A percentile compares a stretch with the other conserved stretches of the same genome.
phyloP scores from a whole-genome alignment of 2,329 filamentous ascomycete genomes.

The Nigrospora osmanthi region DNA sequence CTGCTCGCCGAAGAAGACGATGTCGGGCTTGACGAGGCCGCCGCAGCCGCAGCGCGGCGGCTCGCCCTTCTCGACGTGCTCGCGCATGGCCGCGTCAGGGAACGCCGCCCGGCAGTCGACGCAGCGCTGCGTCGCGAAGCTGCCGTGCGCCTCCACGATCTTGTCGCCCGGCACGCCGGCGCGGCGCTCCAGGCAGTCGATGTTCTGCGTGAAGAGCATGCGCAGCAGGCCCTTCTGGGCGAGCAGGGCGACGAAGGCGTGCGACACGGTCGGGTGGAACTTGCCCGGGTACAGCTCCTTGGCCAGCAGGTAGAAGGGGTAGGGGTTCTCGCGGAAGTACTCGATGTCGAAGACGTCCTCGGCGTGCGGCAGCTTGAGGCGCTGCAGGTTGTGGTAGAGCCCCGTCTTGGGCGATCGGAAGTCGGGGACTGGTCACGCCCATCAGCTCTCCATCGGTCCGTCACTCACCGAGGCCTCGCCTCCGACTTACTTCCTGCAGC shows the following conservation, averaged over 20 bases:
- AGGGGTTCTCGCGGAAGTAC: conserved; percentile 78
- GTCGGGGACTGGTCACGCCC: conserved; percentile 65
- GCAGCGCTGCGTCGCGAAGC: conserved; percentile 84
- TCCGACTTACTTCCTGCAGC: conserved; percentile 49
- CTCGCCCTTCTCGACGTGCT: conserved; percentile 55
- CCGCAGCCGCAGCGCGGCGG: conserved; percentile 71
- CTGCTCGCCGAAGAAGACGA: conserved; percentile 80
- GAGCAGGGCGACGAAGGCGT: conserved; percentile 80
- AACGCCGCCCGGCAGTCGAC: conserved; percentile 76
- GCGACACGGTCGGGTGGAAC: conserved; percentile 81
- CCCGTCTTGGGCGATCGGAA: conserved; percentile 91
- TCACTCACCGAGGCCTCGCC: not conserved
- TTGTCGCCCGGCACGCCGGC: conserved; percentile 75
- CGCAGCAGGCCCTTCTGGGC: conserved; percentile 69
- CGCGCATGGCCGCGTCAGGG: conserved; percentile 66
- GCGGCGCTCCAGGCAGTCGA: conserved; percentile 84
- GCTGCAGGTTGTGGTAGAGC: conserved; percentile 84
- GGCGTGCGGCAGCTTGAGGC: conserved; percentile 77
- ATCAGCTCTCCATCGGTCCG: conserved; percentile 4
- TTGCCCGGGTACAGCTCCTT: conserved; percentile 88
- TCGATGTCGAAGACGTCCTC: conserved; percentile 92
- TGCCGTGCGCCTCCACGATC: conserved; percentile 92
- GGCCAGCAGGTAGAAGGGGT: conserved; percentile 87
- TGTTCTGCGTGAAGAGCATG: conserved; percentile 95
- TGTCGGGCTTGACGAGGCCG: conserved; percentile 86